Base-by-base conservation (phyloP, 805 yeast genomes). In the Wickerhamomyces chaumierensis region DNA sequence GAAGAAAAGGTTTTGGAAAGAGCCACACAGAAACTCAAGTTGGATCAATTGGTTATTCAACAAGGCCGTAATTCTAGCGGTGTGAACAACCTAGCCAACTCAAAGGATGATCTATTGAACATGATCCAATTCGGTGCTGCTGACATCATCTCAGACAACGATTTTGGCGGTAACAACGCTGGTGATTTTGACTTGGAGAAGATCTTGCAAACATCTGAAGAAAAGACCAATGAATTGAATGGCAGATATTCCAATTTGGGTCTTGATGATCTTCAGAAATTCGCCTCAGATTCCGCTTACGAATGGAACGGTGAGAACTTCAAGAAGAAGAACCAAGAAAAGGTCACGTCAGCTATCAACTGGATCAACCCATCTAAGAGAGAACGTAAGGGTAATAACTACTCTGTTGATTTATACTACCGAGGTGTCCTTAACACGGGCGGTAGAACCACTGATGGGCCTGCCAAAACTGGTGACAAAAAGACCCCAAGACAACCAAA, bases 271-370 rank as follows among this genome's bases (percentile, higher is more conserved):
- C 63, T 83, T 44, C 92, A 83, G 51, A 80, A 78, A 53, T 82
- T 81, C 54, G 66, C 82, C 21, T 72, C 79, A 40, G 82, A 76
- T 43, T 73, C 80, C 3, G 88, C 85, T 13, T 83, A 83, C 58
- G 90, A 83, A 58, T 83, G 94, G 94, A 79, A 83, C 57, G 94
- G 94, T 36, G 78, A 81, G 46, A 81, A 80, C 52, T 83, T 81
- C 62, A 78, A 79, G 58, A 77, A 77, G 61, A 79, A 79, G 48
- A 58, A 62, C 3, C 59, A 63, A n/a, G 59, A 68, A 21, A 67
- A 69, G 12, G 63, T 70, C 31, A 20, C 39, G 21, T 63, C 73
- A 17, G 69, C 68, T 42, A 73, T 76, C 41, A 69, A 70, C 18
- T 84, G 94, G 90, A 79, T 88, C 47, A 79, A 83, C 41, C 94